Conservation (phyloP, 2,329 filamentous ascomycete species). For the Colletotrichum aenigma region DNA sequence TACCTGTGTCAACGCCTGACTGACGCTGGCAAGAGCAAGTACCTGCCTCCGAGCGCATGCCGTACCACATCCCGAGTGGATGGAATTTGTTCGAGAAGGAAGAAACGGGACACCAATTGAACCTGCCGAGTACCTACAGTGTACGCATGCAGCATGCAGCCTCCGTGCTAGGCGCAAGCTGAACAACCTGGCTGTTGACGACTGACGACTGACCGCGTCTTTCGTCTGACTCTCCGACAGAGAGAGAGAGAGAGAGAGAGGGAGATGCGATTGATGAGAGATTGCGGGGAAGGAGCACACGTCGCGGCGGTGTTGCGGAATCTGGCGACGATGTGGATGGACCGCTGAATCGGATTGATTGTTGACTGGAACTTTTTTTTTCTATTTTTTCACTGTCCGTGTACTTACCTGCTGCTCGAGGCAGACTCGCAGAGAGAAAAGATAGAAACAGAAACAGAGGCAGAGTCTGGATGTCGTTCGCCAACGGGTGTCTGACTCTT, state of each 20-base stretch:
- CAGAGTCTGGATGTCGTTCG: background rate
- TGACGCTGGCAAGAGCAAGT: background rate
- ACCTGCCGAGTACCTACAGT: background rate
- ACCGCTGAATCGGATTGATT: constrained; percentile 6
- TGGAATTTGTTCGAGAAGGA: constrained; percentile 16
- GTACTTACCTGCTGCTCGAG: background rate
- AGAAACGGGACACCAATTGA: constrained; percentile 6
- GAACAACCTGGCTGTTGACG: background rate
- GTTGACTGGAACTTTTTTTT: background rate
- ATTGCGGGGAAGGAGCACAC: constrained; percentile 8
- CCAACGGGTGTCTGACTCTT: background rate
- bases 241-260: too few species aligned
- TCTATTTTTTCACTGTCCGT: background rate
- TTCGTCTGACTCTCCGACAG: background rate
- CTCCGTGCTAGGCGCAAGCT: background rate
- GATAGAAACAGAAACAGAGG: background rate
- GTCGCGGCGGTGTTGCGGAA: background rate
- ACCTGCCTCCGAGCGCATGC: background rate
- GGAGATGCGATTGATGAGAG: background rate
- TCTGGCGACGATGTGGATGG: background rate
- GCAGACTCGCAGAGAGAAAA: background rate
- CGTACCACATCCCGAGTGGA: background rate
- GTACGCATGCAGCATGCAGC: background rate
- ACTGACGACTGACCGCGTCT: background rate
- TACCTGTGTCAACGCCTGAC: background rate